Conservation (phyloP, 768 basidiomycete genomes). For the Mycena floridula region DNA sequence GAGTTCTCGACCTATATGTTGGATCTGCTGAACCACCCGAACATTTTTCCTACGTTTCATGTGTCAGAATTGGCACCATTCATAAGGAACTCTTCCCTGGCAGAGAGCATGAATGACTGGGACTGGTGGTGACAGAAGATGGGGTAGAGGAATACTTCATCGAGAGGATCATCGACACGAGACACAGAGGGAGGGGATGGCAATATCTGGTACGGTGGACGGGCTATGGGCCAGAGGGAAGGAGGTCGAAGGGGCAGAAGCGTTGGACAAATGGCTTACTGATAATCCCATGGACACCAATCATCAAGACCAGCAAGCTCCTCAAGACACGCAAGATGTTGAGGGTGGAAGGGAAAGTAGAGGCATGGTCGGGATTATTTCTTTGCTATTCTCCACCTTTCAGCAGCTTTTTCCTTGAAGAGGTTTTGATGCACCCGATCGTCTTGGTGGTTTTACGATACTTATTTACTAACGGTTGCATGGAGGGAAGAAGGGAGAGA, state of each 20-base stretch:
- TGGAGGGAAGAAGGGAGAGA: too few species aligned
- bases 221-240: neutral
- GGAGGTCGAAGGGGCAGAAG: neutral
- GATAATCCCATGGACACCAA: neutral
- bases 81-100: constrained; percentile 26
- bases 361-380: too few species aligned
- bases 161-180: constrained; percentile 22
- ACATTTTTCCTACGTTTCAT: constrained; percentile 29
- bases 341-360: too few species aligned
- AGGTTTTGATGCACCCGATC: too few species aligned
- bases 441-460: too few species aligned
- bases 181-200: constrained; percentile 12
- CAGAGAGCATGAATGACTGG: constrained; percentile 12
- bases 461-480: too few species aligned
- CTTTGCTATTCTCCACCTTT: neutral
- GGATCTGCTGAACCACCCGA: constrained; percentile 10
- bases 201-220: constrained; percentile 20
- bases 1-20: constrained; percentile 17
- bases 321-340: too few species aligned
- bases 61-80: constrained; percentile 19
- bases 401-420: neutral
- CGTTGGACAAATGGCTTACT: neutral
- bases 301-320: too few species aligned
- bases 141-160: constrained; percentile 18
- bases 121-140: constrained; percentile 13